A percentile compares a stretch with the other conserved stretches of the same genome.
Evolutionary conservation across 108 stramenopile genomes (phyloP).

Genomic region (Epipyxis sp.): DNA sequence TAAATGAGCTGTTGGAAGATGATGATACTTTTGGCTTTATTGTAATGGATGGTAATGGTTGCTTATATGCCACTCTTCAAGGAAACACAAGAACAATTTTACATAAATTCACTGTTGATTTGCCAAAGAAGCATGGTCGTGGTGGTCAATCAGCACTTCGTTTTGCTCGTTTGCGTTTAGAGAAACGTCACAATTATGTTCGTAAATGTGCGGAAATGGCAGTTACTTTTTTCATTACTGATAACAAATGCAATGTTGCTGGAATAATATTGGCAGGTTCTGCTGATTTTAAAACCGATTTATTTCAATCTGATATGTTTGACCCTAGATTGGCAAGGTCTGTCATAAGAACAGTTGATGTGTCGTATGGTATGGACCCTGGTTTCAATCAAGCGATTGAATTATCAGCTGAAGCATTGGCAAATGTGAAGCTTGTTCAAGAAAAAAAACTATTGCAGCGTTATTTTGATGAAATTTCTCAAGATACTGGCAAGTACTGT

Average conservation of each 20-base stretch:
- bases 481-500: constrained; percentile 97
- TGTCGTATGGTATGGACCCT: constrained; percentile 91
- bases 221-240: constrained; percentile 91
- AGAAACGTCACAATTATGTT: constrained; percentile 99
- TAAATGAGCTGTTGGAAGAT: constrained; percentile 94
- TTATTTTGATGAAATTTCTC: constrained; percentile 97
- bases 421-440: constrained; percentile 95
- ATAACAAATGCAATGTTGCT: constrained; percentile 89
- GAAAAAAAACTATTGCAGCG: constrained; percentile 94
- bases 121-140: constrained; percentile 96
- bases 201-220: constrained; percentile 96
- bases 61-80: constrained; percentile 82
- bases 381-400: constrained; percentile 99
- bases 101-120: constrained; percentile 96
- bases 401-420: constrained; percentile 80
- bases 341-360: constrained; percentile 96
- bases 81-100: constrained; percentile 86
- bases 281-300: constrained; percentile 95
- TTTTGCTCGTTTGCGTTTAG: constrained; percentile 96
- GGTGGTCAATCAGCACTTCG: constrained; percentile 98
- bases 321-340: constrained; percentile 84
- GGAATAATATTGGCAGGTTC: constrained; percentile 93
- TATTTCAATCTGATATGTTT: constrained; percentile 73
- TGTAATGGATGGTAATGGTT: constrained; percentile 98
- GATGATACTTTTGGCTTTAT: constrained; percentile 97